Base-by-base conservation (phyloP, 2,329 filamentous ascomycete genomes). In the Lachnellula subtilissima region DNA sequence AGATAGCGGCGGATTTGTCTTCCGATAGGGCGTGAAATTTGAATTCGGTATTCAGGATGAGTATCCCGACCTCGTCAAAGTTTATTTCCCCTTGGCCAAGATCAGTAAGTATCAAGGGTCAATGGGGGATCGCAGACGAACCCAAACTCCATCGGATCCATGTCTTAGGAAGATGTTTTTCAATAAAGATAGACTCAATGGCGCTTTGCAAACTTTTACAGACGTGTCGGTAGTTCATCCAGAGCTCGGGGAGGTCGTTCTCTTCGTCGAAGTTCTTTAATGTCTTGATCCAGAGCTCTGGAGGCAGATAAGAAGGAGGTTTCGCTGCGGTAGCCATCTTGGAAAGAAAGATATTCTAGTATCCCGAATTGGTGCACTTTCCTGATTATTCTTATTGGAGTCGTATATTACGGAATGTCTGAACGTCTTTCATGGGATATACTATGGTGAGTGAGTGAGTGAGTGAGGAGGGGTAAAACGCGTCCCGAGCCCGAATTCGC, bases 261-360 rank as follows among this genome's bases (percentile, higher is more conserved):
- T 56, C 59, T 0, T 53, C 39, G 25, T 53, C 43, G 9, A 61
- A 40, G 23, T 50, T 59, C 52, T 54, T 23, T 0, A 64, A 53
- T 15, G 62, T 35, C 6, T 51, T 54, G 9, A 52, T 51, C 62
- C 62, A 64, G 5, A 62, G 45, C 47, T 64, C 60, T 11, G 57
- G 55, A 9, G 62, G 60, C 3, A 62, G 53, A 40, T n/a, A 40
- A 28, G 28, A 28, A 28, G 28, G 7, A 1, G 2, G 8, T 40
- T 40, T 15, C 17, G 37, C 17, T n/a, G 17, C 2, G 8, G 37
- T 40, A 15, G 37, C 37, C 37, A 40, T 40, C 14, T 15, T 40
- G 37, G 37, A 17, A 40, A 40, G 28, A 4, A 22, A 22, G 22
- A 28, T 28, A 28, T 9, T 9, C 28, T 9, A 28, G 28, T 28